Evolutionary conservation across 305 asterid genomes (phyloP), one percentile per base, ranked within the genome.

Genomic region (Fraxinus angustifolia): DNA sequence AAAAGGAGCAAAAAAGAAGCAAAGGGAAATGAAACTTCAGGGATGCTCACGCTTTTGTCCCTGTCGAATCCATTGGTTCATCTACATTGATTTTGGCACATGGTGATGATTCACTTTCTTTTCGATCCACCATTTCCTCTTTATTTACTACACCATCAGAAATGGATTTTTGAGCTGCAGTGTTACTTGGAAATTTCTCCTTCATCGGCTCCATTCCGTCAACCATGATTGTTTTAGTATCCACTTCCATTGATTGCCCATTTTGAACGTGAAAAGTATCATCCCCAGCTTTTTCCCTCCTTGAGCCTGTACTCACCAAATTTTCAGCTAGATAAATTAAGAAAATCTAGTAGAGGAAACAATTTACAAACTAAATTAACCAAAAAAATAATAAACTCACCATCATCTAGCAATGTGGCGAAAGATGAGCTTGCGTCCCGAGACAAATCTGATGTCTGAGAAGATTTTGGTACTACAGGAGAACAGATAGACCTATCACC

Each of bases 31-130:
- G 65, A 65, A 89, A 88, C 70, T 78, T 36, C 60, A 81, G 74
- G 78, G 86, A 84, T 89, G 80, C 96, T 90, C 91, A 91, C 94
- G 85, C 84, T 89, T 87, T 89, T 84, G 89, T 85, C 87, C 80
- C 78, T 70, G 89, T 82, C 86, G 87, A 90, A 86, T 90, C 86
- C 87, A 84, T 84, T 82, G 86, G 82, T 80, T 85, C 86, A 90
- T 90, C 86, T 82, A 85, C 89, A 87, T 85, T 83, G 77, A 84
- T 87, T 89, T 89, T 87, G 58, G 76, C 88, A 84, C 84, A 86
- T 88, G 91, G 85, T 83, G 84, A 80, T 83, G 88, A 87, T 81
- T 87, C 91, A 79, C 80, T 86, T 82, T 87, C 91, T 82, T 80
- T 86, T 67, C 78, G 83, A 79, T 86, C 86, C 87, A 87, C 90